Evolutionary conservation across 768 basidiomycete genomes (phyloP), one percentile per base, ranked within the genome.

Genomic region (Trametes gibbosa): DNA sequence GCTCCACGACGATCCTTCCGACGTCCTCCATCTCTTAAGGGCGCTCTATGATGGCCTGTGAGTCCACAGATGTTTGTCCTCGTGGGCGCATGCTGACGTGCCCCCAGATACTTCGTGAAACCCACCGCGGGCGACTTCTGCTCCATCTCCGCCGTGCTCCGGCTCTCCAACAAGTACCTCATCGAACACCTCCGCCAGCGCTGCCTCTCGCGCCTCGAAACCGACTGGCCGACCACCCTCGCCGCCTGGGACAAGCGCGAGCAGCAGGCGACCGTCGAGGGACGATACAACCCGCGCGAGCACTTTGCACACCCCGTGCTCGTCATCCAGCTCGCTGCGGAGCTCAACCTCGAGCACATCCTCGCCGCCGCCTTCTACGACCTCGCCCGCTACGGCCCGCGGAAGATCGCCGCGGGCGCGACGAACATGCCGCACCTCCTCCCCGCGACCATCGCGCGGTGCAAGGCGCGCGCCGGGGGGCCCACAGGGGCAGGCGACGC

Each of bases 11-110:
- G 74, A 77, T 51, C 84, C 87, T 0, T 79, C 82, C 8, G 89
- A 91, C 67, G 77, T 90, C 41, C 76, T 84, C 50, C 81, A 84
- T 67, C 82, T 92, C 34, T 69, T 91, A 41, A 74, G 76, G 32
- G 87, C 89, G 23, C 71, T 92, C 10, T 92, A 91, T 62, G 89
- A 92, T 59, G 90, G 89, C 48, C 67, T 90, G 89, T 90, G 65
- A 64, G 87, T 29, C n/a, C n/a, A 27, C 19, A 21, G 37, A 42
- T 12, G 7, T 21, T 34, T 52, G 49, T 39, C 55, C 63, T 43
- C 23, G n/a, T 41, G 13, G 3, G 19, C n/a, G 27, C 19, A 48
- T 51, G 49, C 37, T 21, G 5, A 29, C 32, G 13, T 27, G 41
- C 9, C 10, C 16, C 10, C 50, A 89, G 86, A 24, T 86, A 88